Base-by-base conservation (phyloP, 208 protist genomes). In the Wallacemonas sp. region DNA sequence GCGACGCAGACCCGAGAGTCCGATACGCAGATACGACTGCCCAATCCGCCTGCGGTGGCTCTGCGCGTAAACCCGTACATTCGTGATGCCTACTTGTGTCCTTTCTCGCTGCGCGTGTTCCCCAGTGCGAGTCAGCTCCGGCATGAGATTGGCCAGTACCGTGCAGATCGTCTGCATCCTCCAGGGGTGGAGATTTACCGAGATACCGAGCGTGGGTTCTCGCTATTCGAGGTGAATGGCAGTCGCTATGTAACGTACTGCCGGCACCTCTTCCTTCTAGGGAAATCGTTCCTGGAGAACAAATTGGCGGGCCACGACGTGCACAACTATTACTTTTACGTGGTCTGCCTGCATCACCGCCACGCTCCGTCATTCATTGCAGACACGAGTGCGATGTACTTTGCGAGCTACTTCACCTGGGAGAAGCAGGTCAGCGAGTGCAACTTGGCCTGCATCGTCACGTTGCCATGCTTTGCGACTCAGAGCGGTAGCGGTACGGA, bases 391-490 rank as follows among this genome's bases (percentile, higher is more conserved):
- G 85, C 85, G 1, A 82, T 90, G 85, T 91, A 83, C 70, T 90
- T 99, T 75, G 96, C 98, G 1, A 98, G 98, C 12, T 99, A 99
- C 70, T 99, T 99, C 68, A 99, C 96, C 27, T 99, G 98, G 84
- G 95, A 96, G 71, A 99, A 99, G 72, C 94, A 91, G 14, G 81
- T 95, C 15, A 72, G 89, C 17, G 94, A 98, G 36, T 98, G 98
- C 75, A 99, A 99, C 74, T 74, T 99, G 0, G 98, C 98, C 5
- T 99, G 99, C 82, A 99, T 99, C 70, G 69, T 99, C 22, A 99
- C 96, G 5, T 70, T 99, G 45, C 99, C 99, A n/a, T 98, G 93
- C 38, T 94, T 94, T 68, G 79, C 70, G 21, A 31, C 14, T 31
- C 68, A 22, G 41, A 38, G 39, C 44, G 54, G 15, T 45, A n/a